Evolutionary conservation across 192 early-diverging fungal genomes (phyloP), one percentile per base, ranked within the genome.

Genomic region (Haplosporangium gracile): DNA sequence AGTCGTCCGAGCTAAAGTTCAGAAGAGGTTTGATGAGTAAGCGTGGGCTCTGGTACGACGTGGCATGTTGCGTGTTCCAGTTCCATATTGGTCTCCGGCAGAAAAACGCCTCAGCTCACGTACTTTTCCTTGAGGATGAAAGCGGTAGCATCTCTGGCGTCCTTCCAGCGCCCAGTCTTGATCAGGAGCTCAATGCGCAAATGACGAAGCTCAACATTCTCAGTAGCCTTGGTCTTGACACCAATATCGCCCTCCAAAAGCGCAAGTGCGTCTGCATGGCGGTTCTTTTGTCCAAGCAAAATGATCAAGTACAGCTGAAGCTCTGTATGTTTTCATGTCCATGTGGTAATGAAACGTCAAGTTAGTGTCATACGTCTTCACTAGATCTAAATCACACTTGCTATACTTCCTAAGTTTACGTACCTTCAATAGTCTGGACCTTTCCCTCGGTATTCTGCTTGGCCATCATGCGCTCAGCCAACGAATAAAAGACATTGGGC

Each of bases 401-500:
- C 0, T 10, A 65, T 13, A 2, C 1, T 15, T 13, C 10, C n/a
- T 1, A 8, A 51, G 45, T 26, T 24, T 4, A 32, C 45, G 3
- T 77, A 90, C 90, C 89, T 89, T 99, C 98, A 18, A 93, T 93
- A 22, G 91, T 90, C 22, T 90, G 89, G 39, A 97, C 78, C 70
- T 89, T 90, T 5, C 90, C 91, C 49, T 97, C 96, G 26, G 91
- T 80, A 24, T 93, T 88, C 11, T 95, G 93, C 88, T 96, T 97
- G 29, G 92, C 87, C 68, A 97, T 91, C 96, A 98, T 97, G 29
- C 96, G 90, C 79, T 97, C 97, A 7, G 96, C 94, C 63, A 99
- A 89, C 6, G 88, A 85, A 63, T 95, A 90, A 34, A 92, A 90
- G 5, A 97, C 75, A 65, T 88, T 87, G 45, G 82, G 82, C 34